Conservation (phyloP, 2,329 filamentous ascomycete species). For the Mycosphaerella sp. region DNA sequence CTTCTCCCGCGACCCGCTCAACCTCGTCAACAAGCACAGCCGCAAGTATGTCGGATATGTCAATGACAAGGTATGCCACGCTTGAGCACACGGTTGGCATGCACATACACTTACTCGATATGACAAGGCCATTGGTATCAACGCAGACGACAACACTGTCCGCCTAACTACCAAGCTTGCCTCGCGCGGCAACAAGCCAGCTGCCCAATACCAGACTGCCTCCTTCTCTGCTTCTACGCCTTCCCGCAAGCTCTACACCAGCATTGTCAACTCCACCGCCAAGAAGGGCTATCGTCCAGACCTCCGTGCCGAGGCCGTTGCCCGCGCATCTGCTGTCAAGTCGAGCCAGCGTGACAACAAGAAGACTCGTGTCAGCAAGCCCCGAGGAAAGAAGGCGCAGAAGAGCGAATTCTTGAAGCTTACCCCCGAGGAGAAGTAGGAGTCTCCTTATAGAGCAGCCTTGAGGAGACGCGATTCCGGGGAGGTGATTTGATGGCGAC, state of each 20-base stretch:
- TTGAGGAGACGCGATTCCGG: slow-evolving; percentile 3
- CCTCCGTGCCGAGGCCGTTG: slow-evolving; percentile 59
- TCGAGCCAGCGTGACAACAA: slow-evolving; percentile 68
- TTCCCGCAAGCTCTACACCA: slow-evolving; percentile 82
- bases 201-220: slow-evolving; percentile 57
- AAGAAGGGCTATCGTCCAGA: slow-evolving; percentile 71
- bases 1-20: slow-evolving; percentile 92
- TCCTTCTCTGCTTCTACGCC: slow-evolving; percentile 67
- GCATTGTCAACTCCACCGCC: slow-evolving; percentile 73
- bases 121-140: slow-evolving; percentile 71
- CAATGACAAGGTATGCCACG: slow-evolving; percentile 51
- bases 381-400: slow-evolving; percentile 32
- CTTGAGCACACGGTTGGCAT: slow-evolving; percentile 46
- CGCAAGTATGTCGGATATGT: slow-evolving; percentile 93
- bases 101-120: background rate
- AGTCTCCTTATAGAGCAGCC: background rate
- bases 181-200: slow-evolving; percentile 66
- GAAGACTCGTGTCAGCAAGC: slow-evolving; percentile 58
- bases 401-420: slow-evolving; percentile 21
- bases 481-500: background rate
- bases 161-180: slow-evolving; percentile 79
- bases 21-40: slow-evolving; percentile 84
- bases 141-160: slow-evolving; percentile 72
- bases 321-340: slow-evolving; percentile 73
- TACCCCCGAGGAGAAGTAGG: slow-evolving; percentile 16